phyloP scores from a whole-genome alignment of 2,329 filamentous ascomycete species.

The Stagonosporopsis rhizophila region DNA sequence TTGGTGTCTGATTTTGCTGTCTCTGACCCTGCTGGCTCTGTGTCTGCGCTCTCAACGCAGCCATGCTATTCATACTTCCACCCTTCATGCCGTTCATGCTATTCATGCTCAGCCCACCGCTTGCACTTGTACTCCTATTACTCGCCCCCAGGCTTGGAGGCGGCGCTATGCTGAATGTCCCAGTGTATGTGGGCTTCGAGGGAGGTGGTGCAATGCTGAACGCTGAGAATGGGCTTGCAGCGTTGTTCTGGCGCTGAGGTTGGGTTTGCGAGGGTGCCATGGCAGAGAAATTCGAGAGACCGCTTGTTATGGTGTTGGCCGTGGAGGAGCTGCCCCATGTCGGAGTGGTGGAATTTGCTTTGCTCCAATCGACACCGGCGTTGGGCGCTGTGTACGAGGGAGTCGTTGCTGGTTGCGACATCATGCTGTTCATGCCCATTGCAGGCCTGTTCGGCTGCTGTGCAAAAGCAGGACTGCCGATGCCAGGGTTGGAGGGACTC shows the following conservation, averaged over 20 bases:
- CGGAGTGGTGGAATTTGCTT: conserved; percentile 31
- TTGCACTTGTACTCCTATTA: conserved; percentile 12
- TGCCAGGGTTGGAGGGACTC: conserved; percentile 44
- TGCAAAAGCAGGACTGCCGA: conserved; percentile 44
- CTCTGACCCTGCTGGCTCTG: conserved; percentile 32
- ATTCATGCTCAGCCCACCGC: conserved; percentile 28
- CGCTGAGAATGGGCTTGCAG: conserved; percentile 42
- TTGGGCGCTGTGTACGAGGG: conserved; percentile 36
- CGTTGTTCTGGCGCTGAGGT: conserved; percentile 21
- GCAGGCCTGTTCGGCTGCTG: conserved; percentile 45
- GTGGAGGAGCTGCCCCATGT: conserved; percentile 34
- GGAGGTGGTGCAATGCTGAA: conserved; percentile 52
- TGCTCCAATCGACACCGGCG: conserved; percentile 41
- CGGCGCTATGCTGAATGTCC: conserved; percentile 38
- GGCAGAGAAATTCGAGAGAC: conserved; percentile 56
- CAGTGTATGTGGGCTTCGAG: conserved; percentile 19
- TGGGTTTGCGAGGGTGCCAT: conserved; percentile 57
- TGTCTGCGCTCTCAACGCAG: conserved; percentile 35
- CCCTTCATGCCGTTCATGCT: conserved; percentile 9
- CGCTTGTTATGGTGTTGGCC: conserved; percentile 21
- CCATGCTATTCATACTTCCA: conserved; percentile 32
- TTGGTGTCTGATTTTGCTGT: conserved; percentile 25
- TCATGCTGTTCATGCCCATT: conserved; percentile 45
- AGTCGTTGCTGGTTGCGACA: conserved; percentile 30
- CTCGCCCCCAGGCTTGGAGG: conserved; percentile 27